Percentiles rank a stretch among this genome's conserved stretches.
Conservation (phyloP, 202 grass and related monocot species). For the Hordeum pubiflorum region DNA sequence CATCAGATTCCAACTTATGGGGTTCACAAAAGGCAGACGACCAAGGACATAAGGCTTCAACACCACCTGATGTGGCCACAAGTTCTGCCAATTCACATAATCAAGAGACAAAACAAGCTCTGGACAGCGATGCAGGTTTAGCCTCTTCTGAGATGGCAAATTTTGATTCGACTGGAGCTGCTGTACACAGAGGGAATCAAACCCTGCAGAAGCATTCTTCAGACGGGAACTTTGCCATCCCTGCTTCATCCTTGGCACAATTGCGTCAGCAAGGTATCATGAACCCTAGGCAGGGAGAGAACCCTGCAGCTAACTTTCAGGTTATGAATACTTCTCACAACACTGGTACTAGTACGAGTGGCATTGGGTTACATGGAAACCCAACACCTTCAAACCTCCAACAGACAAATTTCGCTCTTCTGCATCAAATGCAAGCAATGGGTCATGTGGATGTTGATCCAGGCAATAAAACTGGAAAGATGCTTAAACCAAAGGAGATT, state of each 20-base stretch:
- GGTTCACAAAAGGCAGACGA: slow-evolving; percentile 43
- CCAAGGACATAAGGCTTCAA: slow-evolving; percentile 56
- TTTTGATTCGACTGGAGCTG: slow-evolving; percentile 40
- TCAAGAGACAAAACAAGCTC: slow-evolving; percentile 52
- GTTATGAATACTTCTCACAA: slow-evolving; percentile 37
- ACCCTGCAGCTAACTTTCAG: slow-evolving; percentile 38
- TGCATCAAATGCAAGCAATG: slow-evolving; percentile 83
- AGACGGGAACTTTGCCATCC: slow-evolving; percentile 37
- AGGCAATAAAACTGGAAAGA: slow-evolving; percentile 51
- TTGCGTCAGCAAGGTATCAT: slow-evolving; percentile 54
- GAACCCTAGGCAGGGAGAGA: slow-evolving; percentile 43
- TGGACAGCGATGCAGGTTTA: slow-evolving; percentile 43
- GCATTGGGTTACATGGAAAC: slow-evolving; percentile 54
- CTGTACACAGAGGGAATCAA: slow-evolving; percentile 42
- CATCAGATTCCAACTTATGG: slow-evolving; percentile 55
- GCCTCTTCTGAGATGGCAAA: slow-evolving; percentile 38
- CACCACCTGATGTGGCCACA: slow-evolving; percentile 57
- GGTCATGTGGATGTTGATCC: slow-evolving; percentile 53
- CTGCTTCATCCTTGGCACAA: slow-evolving; percentile 47
- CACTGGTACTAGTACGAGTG: slow-evolving; percentile 25
- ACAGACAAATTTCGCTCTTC: slow-evolving; percentile 64
- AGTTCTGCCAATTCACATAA: slow-evolving; percentile 62
- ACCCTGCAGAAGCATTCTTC: slow-evolving; percentile 38
- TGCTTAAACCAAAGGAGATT: slow-evolving; percentile 44
- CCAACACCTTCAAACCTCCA: slow-evolving; percentile 52